Base-by-base conservation (phyloP, 441 rosid species). In the Populus tomentosa region DNA sequence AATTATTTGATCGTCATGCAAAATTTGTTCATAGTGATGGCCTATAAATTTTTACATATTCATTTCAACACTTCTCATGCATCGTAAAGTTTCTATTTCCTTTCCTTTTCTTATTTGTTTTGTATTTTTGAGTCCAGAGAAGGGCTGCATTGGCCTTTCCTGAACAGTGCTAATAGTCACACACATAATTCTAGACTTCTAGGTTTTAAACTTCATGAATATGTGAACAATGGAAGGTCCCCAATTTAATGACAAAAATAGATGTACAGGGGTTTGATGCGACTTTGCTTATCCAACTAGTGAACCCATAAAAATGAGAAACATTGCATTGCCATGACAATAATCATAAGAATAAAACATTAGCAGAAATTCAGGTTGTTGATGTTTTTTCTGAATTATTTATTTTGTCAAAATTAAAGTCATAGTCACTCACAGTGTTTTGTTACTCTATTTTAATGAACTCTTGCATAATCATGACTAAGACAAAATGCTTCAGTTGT, bases 401-500 rank as follows among this genome's bases (percentile, higher is more conserved):
- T 40, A 2, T 50, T 50, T 59, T 59, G 40, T 68, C 21, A 62
- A 50, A 40, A 74, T 62, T 69, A 35, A 42, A 11, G 46, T 70
- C 56, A 50, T 50, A 50, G 56, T 50, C 56, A 4, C 7, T 50
- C 56, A 50, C 38, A 3, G 53, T 68, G 59, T 70, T 77, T 73
- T 28, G 16, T 63, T 67, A 6, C 61, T 71, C 2, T 30, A 14
- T 67, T 70, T 28, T 77, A 70, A 53, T 72, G 10, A 28, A 21
- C 74, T 69, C 40, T 69, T 42, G 70, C 86, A 73, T 84, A 79
- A 67, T 0, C 72, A 81, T 80, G 71, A 84, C 71, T 50, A 71
- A 72, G 63, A 42, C 26, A 50, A 50, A 50, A 79, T 80, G 59
- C 80, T 86, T 76, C 98, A 95, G 97, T 82, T 95, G 99, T 83